phyloP scores from a whole-genome alignment of 768 basidiomycete species.

The Trametes sanguinea region DNA sequence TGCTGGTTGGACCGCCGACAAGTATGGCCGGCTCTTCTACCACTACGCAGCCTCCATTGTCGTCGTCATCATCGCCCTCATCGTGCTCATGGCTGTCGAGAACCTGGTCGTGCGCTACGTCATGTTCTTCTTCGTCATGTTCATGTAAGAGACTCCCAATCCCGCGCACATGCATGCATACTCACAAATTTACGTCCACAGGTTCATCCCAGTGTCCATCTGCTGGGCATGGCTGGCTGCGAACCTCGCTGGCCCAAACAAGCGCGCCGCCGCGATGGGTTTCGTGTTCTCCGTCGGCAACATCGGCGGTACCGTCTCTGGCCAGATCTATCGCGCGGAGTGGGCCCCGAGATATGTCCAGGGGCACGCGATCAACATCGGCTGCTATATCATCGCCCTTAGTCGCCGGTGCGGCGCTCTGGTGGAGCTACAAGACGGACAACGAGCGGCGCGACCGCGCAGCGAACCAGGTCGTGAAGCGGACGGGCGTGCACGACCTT shows the following conservation, averaged over 20 bases:
- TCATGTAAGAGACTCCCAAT: slow-evolving; percentile 30
- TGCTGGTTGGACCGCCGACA: slow-evolving; percentile 30
- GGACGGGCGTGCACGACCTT: slow-evolving; percentile 19
- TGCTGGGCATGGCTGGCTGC: slow-evolving; percentile 32
- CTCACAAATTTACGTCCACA: not conserved
- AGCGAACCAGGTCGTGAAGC: slow-evolving; percentile 12
- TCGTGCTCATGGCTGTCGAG: slow-evolving; percentile 34
- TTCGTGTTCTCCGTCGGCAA: slow-evolving; percentile 37
- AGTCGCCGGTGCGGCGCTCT: slow-evolving; percentile 27
- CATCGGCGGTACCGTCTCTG: slow-evolving; percentile 34
- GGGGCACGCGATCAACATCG: slow-evolving; percentile 36
- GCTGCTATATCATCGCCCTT: slow-evolving; percentile 30
- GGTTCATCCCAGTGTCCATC: slow-evolving; percentile 34
- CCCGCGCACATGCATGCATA: not conserved
- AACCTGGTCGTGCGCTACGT: slow-evolving; percentile 34
- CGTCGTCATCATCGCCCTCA: slow-evolving; percentile 32
- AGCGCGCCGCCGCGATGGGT: slow-evolving; percentile 36
- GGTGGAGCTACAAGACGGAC: slow-evolving; percentile 30
- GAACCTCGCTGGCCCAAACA: slow-evolving; percentile 33
- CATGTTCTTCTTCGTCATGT: slow-evolving; percentile 39
- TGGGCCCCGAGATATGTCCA: slow-evolving; percentile 38
- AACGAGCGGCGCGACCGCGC: slow-evolving; percentile 27
- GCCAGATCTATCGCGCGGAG: slow-evolving; percentile 34
- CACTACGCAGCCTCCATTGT: slow-evolving; percentile 28
- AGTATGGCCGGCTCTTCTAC: slow-evolving; percentile 27